These are phyloP conservation scores for Lepidium campestre DNA, from an alignment of 441 rosid species.

Conservation along the genomic window DNA sequence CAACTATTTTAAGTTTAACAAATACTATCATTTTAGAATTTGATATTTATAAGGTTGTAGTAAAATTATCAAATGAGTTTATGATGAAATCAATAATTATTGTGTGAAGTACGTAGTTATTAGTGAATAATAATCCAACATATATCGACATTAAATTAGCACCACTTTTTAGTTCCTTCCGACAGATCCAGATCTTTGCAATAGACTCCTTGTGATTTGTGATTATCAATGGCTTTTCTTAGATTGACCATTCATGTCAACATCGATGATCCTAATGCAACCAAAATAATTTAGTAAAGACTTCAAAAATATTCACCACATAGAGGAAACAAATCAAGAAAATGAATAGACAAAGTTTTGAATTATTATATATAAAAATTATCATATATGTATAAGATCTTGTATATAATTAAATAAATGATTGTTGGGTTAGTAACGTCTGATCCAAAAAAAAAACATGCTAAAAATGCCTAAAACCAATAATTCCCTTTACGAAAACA, in stretches of 20 bases:
- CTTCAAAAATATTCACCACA: slow-evolving; percentile 2
- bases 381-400: no score
- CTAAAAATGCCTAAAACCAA: slow-evolving; percentile 2
- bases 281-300: background rate
- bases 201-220: background rate
- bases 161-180: background rate
- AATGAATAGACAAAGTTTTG: background rate
- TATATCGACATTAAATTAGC: background rate
- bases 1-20: background rate
- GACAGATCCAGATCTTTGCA: background rate
- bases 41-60: background rate
- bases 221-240: background rate
- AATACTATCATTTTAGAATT: background rate
- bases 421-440: slow-evolving; percentile 8
- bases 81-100: background rate
- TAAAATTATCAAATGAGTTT: background rate
- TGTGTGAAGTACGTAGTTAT: background rate
- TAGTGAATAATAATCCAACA: background rate
- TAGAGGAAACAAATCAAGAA: background rate
- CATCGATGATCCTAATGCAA: background rate
- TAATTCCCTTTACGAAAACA: slow-evolving; percentile 5
- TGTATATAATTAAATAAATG: background rate
- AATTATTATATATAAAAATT: no score
- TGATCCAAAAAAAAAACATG: slow-evolving; percentile 8
- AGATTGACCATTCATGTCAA: slow-evolving; percentile 7